Percentiles rank a stretch among this genome's conserved stretches.
Conservation (phyloP, 495 filamentous ascomycete species). For the Trichoderma virens region DNA sequence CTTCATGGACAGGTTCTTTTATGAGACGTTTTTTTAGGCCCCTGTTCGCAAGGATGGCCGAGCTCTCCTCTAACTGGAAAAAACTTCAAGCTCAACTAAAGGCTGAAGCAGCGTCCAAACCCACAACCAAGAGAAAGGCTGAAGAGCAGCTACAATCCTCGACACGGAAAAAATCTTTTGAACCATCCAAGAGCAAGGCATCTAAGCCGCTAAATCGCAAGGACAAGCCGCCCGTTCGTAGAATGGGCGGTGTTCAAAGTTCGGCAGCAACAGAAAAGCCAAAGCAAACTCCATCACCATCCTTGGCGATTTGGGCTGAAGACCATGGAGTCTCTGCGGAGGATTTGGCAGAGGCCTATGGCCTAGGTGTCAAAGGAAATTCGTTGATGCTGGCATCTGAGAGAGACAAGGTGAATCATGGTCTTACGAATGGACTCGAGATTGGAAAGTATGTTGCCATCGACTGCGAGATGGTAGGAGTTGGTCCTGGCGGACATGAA, state of each 20-base stretch:
- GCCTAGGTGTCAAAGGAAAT: conserved; percentile 30
- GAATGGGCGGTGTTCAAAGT: conserved; percentile 10
- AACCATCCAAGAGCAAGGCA: background rate
- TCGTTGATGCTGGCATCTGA: conserved; percentile 15
- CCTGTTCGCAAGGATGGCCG: conserved; percentile 23
- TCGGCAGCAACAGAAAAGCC: conserved; percentile 23
- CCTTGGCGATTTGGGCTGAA: conserved; percentile 37
- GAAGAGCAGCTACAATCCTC: conserved; percentile 14
- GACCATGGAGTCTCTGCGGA: conserved; percentile 55
- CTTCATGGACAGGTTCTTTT: background rate
- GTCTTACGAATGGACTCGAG: conserved; percentile 39
- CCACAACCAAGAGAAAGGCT: conserved; percentile 24
- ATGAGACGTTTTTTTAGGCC: background rate
- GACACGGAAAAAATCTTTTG: conserved; percentile 17
- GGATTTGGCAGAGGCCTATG: conserved; percentile 55
- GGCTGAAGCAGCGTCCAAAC: conserved; percentile 37
- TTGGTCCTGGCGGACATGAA: conserved; percentile 60
- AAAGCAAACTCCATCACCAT: conserved; percentile 25
- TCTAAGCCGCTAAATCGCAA: background rate
- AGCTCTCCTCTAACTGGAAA: conserved; percentile 63
- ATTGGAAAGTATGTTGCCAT: conserved; percentile 83
- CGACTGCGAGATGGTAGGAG: conserved; percentile 98
- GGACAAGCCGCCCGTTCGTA: conserved; percentile 16
- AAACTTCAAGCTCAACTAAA: conserved; percentile 61
- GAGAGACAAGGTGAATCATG: conserved; percentile 36